A percentile compares a stretch with the other conserved stretches of the same genome.
Evolutionary conservation across 2,329 filamentous ascomycete genomes (phyloP).

Genomic region (Tolypocladium tundrense): DNA sequence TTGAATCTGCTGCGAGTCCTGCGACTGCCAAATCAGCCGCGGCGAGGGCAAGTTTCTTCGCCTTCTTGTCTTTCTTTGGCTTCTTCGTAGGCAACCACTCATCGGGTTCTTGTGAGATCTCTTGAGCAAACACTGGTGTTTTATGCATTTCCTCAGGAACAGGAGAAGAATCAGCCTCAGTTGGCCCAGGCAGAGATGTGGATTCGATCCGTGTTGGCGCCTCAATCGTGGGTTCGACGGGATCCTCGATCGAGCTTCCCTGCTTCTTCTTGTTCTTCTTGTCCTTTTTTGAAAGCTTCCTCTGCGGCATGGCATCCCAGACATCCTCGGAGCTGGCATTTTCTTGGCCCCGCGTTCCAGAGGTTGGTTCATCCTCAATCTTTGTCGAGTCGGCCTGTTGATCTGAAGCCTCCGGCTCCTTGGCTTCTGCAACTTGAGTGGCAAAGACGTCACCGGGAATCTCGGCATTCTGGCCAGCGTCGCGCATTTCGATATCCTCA

Average conservation of each 20-base stretch:
- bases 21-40: slow-evolving; percentile 4
- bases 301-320: slow-evolving; percentile 1
- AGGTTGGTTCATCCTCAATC: neutral
- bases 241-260: neutral
- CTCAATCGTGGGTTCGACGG: neutral
- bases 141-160: neutral
- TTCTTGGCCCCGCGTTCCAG: neutral
- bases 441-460: neutral
- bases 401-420: neutral
- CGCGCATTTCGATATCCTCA: neutral
- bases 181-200: neutral
- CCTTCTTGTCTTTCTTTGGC: slow-evolving; percentile 24
- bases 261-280: slow-evolving; percentile 14
- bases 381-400: neutral
- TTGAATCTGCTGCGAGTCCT: neutral
- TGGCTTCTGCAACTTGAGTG: neutral
- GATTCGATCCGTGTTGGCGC: neutral
- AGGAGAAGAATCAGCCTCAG: neutral
- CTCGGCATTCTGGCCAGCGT: neutral
- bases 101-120: slow-evolving; percentile 3
- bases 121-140: neutral
- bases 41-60: slow-evolving; percentile 18
- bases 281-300: slow-evolving; percentile 17
- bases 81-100: slow-evolving; percentile 10
- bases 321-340: neutral